Percentiles rank a stretch among this genome's conserved stretches.
Conservation (phyloP, 352 stramenopile genomes). For the Phytophthora cryptogea region DNA sequence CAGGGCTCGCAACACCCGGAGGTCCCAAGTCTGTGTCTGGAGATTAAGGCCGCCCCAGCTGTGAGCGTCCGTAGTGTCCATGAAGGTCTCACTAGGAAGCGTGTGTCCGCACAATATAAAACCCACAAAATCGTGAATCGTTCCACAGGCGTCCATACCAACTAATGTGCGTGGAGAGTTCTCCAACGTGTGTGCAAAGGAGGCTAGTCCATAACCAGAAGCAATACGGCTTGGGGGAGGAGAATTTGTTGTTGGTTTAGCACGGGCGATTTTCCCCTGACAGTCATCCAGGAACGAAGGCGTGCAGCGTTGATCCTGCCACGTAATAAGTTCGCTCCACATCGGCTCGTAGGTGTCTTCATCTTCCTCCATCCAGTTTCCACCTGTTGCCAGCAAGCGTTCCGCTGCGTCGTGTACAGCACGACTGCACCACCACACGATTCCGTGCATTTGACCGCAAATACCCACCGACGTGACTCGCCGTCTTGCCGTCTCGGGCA, state of each 20-base stretch:
- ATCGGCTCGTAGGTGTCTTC: constrained; percentile 19
- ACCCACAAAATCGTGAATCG: constrained; percentile 78
- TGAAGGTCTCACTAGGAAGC: constrained; percentile 42
- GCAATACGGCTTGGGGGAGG: constrained; percentile 39
- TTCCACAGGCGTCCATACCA: constrained; percentile 73
- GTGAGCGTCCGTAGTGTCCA: constrained; percentile 78
- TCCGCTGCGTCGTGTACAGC: constrained; percentile 35
- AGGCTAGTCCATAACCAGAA: constrained; percentile 73
- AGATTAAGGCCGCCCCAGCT: constrained; percentile 76
- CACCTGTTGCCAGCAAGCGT: constrained; percentile 30
- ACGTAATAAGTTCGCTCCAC: constrained; percentile 78
- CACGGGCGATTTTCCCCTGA: constrained; percentile 22
- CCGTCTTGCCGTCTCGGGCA: constrained; percentile 32
- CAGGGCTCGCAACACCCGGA: constrained; percentile 47
- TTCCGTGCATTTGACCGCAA: constrained; percentile 89
- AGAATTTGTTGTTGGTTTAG: constrained; percentile 4
- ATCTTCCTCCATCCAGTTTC: constrained; percentile 7
- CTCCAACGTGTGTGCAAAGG: constrained; percentile 61
- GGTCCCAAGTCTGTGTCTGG: constrained; percentile 49
- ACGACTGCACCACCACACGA: constrained; percentile 77
- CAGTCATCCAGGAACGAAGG: constrained; percentile 51
- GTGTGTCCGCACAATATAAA: constrained; percentile 72
- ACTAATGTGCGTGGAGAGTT: constrained; percentile 37
- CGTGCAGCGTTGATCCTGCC: constrained; percentile 81
- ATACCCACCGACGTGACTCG: constrained; percentile 57